phyloP scores from a whole-genome alignment of 75 land plant species.

The Selaginella moellendorffii region DNA sequence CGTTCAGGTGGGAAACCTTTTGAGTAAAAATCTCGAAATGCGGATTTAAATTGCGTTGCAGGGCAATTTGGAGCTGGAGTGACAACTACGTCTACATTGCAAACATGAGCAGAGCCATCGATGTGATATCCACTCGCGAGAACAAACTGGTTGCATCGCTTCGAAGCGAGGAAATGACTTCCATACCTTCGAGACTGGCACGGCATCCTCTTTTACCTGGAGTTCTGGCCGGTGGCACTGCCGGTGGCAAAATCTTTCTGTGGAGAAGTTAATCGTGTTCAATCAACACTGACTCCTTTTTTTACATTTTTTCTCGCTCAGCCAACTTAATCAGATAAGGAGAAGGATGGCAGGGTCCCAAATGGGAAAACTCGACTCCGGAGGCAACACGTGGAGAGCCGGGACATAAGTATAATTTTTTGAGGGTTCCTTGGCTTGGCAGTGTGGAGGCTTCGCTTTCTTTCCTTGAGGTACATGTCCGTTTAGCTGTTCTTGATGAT shows the following conservation, averaged over 20 bases:
- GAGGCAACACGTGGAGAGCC: too few species aligned
- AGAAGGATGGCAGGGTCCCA: too few species aligned
- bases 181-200: constrained; percentile 58
- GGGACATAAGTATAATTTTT: too few species aligned
- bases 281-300: too few species aligned
- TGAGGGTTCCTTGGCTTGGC: too few species aligned
- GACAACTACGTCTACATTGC: constrained; percentile 48
- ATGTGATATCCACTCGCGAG: constrained; percentile 36
- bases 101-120: constrained; percentile 51
- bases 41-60: constrained; percentile 11
- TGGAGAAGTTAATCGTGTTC: constrained; percentile 33
- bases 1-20: constrained; percentile 41
- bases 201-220: constrained; percentile 41
- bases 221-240: constrained; percentile 44
- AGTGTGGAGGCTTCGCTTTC: too few species aligned
- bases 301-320: too few species aligned
- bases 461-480: too few species aligned
- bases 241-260: constrained; percentile 41
- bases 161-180: constrained; percentile 34
- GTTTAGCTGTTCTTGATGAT: too few species aligned
- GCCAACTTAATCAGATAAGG: too few species aligned
- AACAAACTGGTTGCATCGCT: constrained; percentile 19
- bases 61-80: constrained; percentile 86
- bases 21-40: neutral
- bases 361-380: too few species aligned